Conservation (phyloP, 2,329 filamentous ascomycete species). For the Magnaporthiopsis incrustans region DNA sequence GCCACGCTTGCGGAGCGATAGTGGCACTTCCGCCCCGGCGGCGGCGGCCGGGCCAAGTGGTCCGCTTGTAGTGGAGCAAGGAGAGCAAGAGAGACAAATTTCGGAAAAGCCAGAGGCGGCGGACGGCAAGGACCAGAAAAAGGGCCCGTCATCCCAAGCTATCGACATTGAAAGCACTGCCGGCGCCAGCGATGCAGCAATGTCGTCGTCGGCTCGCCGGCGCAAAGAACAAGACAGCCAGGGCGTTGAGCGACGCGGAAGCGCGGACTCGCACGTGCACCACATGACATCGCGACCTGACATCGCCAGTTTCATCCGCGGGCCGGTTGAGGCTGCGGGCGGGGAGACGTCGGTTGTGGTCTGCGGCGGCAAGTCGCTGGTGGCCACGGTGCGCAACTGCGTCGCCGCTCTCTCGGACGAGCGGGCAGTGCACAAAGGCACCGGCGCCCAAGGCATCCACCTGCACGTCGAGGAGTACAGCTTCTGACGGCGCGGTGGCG, state of each 20-base stretch:
- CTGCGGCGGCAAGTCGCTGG: conserved; percentile 49
- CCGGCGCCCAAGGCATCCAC: conserved; percentile 54
- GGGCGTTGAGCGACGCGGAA: conserved; percentile 16
- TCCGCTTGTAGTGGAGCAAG: not conserved
- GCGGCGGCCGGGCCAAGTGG: conserved; percentile 2
- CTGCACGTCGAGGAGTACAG: conserved; percentile 52
- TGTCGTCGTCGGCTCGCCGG: not conserved
- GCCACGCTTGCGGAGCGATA: not conserved
- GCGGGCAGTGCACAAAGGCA: conserved; percentile 56
- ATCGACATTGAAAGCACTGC: conserved; percentile 18
- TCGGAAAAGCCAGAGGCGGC: not conserved
- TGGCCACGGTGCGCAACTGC: conserved; percentile 44
- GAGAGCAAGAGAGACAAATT: not conserved
- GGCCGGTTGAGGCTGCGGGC: conserved; percentile 46
- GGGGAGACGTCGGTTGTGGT: conserved; percentile 55
- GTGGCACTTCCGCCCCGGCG: conserved; percentile 13
- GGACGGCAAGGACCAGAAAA: not conserved
- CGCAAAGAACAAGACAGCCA: not conserved
- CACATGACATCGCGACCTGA: conserved; percentile 41
- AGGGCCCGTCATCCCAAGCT: not conserved
- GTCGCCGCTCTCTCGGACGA: conserved; percentile 51
- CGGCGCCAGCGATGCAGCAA: too few species aligned
- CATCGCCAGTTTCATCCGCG: conserved; percentile 41
- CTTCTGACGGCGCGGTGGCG: conserved; percentile 13
- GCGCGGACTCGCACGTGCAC: conserved; percentile 32